phyloP scores from a whole-genome alignment of 2,329 filamentous ascomycete genomes.

The Fonsecaea pedrosoi region DNA sequence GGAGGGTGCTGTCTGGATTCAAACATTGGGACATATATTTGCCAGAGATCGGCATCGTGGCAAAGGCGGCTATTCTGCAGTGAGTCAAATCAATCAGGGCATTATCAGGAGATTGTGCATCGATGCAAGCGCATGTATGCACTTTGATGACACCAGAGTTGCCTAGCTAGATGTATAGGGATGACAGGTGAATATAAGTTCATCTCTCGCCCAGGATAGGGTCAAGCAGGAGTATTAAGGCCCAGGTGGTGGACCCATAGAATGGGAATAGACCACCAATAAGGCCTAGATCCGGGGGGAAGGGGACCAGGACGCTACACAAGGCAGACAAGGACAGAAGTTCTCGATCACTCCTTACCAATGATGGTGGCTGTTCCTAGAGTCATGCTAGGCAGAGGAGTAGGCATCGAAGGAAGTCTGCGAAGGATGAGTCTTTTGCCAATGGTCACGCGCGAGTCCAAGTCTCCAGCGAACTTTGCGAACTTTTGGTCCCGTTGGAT shows the following conservation, averaged over 20 bases:
- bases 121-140: slow-evolving; percentile 22
- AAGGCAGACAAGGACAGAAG: slow-evolving; percentile 26
- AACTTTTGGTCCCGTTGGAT: background rate
- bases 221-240: slow-evolving; percentile 26
- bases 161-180: slow-evolving; percentile 24
- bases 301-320: slow-evolving; percentile 14
- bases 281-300: slow-evolving; percentile 14
- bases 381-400: slow-evolving; percentile 32
- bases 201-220: slow-evolving; percentile 24
- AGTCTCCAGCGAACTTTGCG: background rate
- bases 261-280: slow-evolving; percentile 27
- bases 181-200: slow-evolving; percentile 11
- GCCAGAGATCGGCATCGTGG: slow-evolving; percentile 20
- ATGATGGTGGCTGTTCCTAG: slow-evolving; percentile 15
- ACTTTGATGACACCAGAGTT: slow-evolving; percentile 18
- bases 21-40: slow-evolving; percentile 29
- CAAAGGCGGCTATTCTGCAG: slow-evolving; percentile 8
- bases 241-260: slow-evolving; percentile 18
- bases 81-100: slow-evolving; percentile 28
- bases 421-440: slow-evolving; percentile 16
- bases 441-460: slow-evolving; percentile 16
- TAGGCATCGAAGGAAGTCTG: slow-evolving; percentile 21
- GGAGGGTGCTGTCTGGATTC: slow-evolving; percentile 12
- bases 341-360: slow-evolving; percentile 21
- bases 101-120: slow-evolving; percentile 20